These are phyloP conservation scores for Didymella arachidicola DNA, from an alignment of 2,329 filamentous ascomycete genomes.

Conservation along the genomic window DNA sequence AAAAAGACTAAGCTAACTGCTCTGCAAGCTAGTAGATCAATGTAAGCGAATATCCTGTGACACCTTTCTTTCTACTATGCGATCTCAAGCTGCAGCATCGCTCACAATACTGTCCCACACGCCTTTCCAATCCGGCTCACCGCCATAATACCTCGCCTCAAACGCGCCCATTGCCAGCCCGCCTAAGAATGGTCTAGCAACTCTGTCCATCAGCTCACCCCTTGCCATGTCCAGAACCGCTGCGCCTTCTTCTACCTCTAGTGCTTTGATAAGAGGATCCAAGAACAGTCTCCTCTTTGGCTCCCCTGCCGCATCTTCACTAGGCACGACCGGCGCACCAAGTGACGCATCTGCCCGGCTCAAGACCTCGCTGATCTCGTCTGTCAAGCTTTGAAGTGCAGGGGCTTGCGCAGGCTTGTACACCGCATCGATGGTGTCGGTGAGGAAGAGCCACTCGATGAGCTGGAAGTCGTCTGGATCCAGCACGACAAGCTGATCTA, in stretches of 20 bases:
- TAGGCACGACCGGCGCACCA: slow-evolving; percentile 2
- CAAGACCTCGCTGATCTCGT: slow-evolving; percentile 82
- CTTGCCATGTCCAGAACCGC: slow-evolving; percentile 62
- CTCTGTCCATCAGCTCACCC: slow-evolving; percentile 73
- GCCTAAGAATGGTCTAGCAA: slow-evolving; percentile 87
- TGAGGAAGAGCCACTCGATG: slow-evolving; percentile 98
- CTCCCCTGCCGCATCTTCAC: slow-evolving; percentile 14
- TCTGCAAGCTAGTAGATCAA: no score
- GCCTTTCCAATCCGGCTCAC: slow-evolving; percentile 48
- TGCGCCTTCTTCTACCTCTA: slow-evolving; percentile 46
- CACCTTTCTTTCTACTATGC: background rate
- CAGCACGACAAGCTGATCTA: slow-evolving; percentile 85
- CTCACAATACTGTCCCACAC: slow-evolving; percentile 45
- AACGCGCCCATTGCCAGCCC: slow-evolving; percentile 93
- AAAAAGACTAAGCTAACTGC: no score
- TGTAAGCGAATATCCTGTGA: no score
- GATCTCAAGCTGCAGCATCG: slow-evolving; percentile 29
- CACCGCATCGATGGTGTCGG: slow-evolving; percentile 94
- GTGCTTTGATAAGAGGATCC: slow-evolving; percentile 49
- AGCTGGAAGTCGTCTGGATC: slow-evolving; percentile 96
- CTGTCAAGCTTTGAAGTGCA: slow-evolving; percentile 77
- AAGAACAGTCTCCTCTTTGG: slow-evolving; percentile 53
- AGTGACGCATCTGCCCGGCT: slow-evolving; percentile 28
- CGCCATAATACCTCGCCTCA: slow-evolving; percentile 91
- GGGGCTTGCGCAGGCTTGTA: slow-evolving; percentile 74